Evolutionary conservation across 2,329 filamentous ascomycete species (phyloP).

Genomic region (Aureobasidium melanogenum): DNA sequence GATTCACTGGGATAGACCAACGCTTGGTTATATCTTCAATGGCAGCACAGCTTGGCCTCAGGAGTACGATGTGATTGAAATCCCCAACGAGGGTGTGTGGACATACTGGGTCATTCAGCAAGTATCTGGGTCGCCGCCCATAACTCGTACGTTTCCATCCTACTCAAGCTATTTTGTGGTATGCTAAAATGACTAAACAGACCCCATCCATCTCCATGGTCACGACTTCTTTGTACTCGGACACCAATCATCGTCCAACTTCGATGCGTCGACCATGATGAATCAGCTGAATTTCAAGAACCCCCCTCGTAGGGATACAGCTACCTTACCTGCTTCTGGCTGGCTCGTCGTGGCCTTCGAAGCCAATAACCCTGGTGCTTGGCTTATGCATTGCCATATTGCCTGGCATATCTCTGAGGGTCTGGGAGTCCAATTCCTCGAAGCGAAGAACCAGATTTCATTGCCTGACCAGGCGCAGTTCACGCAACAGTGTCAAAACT

Average conservation of each 20-base stretch:
- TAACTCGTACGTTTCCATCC: not conserved
- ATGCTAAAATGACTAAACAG: not conserved
- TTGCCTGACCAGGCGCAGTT: constrained; percentile 21
- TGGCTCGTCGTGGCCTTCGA: constrained; percentile 43
- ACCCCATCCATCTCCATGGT: constrained; percentile 24
- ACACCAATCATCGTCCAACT: constrained; percentile 20
- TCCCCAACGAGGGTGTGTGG: constrained; percentile 32
- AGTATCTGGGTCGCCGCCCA: constrained; percentile 12
- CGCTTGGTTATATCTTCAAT: constrained; percentile 34
- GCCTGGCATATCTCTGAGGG: constrained; percentile 55
- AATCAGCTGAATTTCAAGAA: constrained; percentile 30
- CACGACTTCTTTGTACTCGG: constrained; percentile 29
- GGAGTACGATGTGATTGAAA: constrained; percentile 33
- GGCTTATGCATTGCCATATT: constrained; percentile 43
- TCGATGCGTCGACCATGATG: constrained; percentile 22
- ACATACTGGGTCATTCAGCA: constrained; percentile 42
- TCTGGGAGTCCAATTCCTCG: constrained; percentile 47
- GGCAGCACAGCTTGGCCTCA: constrained; percentile 32
- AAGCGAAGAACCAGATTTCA: constrained; percentile 28
- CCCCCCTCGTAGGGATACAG: constrained; percentile 41
- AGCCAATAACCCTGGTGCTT: constrained; percentile 47
- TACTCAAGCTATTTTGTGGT: accelerated
- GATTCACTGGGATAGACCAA: constrained; percentile 36
- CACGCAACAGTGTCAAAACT: constrained; percentile 24
- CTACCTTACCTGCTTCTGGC: constrained; percentile 36